Percentiles rank a stretch among this genome's conserved stretches.
Conservation (phyloP, 208 protist genomes). For the Trypanosoma mega region DNA sequence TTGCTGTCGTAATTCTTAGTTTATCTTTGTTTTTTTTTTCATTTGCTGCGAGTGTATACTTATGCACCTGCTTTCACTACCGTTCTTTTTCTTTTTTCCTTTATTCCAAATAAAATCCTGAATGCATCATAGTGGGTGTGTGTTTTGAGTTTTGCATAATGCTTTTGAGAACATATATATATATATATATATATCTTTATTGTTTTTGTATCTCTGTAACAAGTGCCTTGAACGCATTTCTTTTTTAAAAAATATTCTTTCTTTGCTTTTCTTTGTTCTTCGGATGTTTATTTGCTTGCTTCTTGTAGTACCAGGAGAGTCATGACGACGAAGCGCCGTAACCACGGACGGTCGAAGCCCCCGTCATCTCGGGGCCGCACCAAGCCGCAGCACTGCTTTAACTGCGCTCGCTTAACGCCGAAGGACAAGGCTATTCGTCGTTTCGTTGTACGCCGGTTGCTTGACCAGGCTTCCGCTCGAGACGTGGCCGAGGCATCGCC, state of each 20-base stretch:
- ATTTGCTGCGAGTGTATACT: neutral
- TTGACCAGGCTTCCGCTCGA: slow-evolving; percentile 96
- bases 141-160: no score
- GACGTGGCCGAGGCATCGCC: slow-evolving; percentile 97
- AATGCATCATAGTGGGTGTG: no score
- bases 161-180: no score
- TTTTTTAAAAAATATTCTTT: slow-evolving; percentile 18
- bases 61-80: slow-evolving; percentile 9
- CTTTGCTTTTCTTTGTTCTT: slow-evolving; percentile 24
- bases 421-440: slow-evolving; percentile 99
- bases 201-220: no score
- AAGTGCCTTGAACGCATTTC: slow-evolving; percentile 7
- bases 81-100: slow-evolving; percentile 9
- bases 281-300: slow-evolving; percentile 3
- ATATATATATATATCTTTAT: no score
- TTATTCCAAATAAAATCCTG: no score
- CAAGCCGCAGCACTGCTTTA: slow-evolving; percentile 92
- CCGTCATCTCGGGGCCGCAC: slow-evolving; percentile 88
- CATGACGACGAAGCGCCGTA: slow-evolving; percentile 94
- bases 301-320: slow-evolving; percentile 6
- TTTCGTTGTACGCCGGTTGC: slow-evolving; percentile 98
- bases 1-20: slow-evolving; percentile 2
- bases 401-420: slow-evolving; percentile 87
- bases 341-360: slow-evolving; percentile 91
- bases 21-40: slow-evolving; percentile 4